Evolutionary conservation across 83 land plant species (phyloP), one percentile per base, ranked within the genome.

Genomic region (Picea abies): DNA sequence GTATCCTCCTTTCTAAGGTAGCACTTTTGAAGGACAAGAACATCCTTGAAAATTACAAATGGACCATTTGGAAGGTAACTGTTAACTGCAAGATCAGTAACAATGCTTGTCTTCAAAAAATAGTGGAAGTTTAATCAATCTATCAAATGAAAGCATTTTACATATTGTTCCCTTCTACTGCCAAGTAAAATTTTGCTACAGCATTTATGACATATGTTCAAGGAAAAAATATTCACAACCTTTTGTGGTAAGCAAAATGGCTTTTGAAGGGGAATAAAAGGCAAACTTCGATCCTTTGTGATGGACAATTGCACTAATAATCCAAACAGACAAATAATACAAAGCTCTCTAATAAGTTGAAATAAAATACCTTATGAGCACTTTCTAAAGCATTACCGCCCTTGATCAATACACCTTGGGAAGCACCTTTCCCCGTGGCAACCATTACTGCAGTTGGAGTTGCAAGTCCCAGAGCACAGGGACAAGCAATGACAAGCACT

Each of bases 361-460:
- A 76, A 63, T 63, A 2, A 70, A 71, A 78, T 84, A 89, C 98
- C 92, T 95, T 95, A 63, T 95, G 96, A 52, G 98, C 98, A 73
- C 88, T 94, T 81, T 97, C 95, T 56, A 97, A 90, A 29, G 99
- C 98, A 89, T 87, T 85, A 47, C 98, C 99, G 29, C 99, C 99
- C 82, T 97, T 97, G 47, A 97, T 97, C 20, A 97, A 94, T 26
- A 97, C 98, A 77, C 99, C 99, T 77, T 88, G 95, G 1, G 96
- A 83, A 81, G 98, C 99, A 71, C 99, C 99, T 88, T 91, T 92
- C 35, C 99, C 99, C 32, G 99, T 94, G 66, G 98, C 98, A 65
- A 97, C 99, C 99, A 97, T 97, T 61, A 97, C 94, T 15, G 99
- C 99, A 2, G 99, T 97, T 44, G 99, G 99, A 6, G 99, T 97